These are phyloP conservation scores for Mallotus nudiflorus DNA, from an alignment of 345 rosid genomes.

Conservation along the genomic window DNA sequence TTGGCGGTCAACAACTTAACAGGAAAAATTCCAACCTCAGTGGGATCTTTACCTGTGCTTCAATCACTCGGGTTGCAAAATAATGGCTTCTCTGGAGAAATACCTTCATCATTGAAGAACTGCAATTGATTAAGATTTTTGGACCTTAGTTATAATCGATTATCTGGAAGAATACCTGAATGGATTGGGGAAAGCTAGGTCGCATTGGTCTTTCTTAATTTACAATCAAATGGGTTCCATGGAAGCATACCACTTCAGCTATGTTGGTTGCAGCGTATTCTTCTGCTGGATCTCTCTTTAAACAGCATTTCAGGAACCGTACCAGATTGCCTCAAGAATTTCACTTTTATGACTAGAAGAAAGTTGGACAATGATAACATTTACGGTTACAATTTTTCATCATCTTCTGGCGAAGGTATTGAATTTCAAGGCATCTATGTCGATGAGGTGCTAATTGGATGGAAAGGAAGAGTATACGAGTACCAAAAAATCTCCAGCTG, in stretches of 20 bases:
- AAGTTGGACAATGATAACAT: background rate
- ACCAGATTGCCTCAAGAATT: constrained; percentile 19
- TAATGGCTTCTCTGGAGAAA: constrained; percentile 23
- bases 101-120: constrained; percentile 17
- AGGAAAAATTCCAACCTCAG: constrained; percentile 23
- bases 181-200: constrained; percentile 24
- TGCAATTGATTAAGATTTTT: constrained; percentile 11
- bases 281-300: constrained; percentile 16
- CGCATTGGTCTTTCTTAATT: constrained; percentile 15
- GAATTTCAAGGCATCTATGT: background rate
- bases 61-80: constrained; percentile 20
- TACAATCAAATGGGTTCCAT: constrained; percentile 21
- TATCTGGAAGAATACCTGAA: constrained; percentile 24
- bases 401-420: constrained; percentile 3
- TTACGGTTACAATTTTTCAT: background rate
- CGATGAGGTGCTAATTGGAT: background rate
- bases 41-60: constrained; percentile 10
- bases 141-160: constrained; percentile 22
- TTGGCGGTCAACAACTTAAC: constrained; percentile 23
- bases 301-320: constrained; percentile 19
- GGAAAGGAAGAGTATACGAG: constrained; percentile 16
- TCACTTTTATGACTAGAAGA: constrained; percentile 11
- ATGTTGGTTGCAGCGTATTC: constrained; percentile 12
- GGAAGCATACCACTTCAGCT: constrained; percentile 18
- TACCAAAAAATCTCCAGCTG: constrained; percentile 7